Percentiles rank a stretch among this genome's conserved stretches.
phyloP scores from a whole-genome alignment of 495 filamentous ascomycete species.

The Opeltia flavorubescens region DNA sequence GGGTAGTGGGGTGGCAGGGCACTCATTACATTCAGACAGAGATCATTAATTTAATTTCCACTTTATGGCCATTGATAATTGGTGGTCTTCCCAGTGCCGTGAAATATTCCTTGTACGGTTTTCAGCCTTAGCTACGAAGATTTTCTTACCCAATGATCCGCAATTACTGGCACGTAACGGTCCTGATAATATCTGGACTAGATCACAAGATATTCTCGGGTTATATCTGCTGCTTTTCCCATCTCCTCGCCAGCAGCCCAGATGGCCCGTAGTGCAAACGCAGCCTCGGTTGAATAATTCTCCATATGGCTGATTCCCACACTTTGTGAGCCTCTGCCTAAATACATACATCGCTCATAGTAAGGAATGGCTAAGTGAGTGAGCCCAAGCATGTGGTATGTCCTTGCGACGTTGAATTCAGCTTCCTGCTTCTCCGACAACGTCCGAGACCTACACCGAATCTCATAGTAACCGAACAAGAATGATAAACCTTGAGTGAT shows the following conservation, averaged over 20 bases:
- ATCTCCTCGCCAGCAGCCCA: conserved; percentile 50
- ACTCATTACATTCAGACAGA: neutral
- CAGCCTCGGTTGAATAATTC: conserved; percentile 59
- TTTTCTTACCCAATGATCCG: too few species aligned
- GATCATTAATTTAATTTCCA: neutral
- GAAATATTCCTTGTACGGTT: too few species aligned
- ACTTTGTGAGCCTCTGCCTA: conserved; percentile 22
- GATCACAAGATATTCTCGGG: conserved; percentile 45
- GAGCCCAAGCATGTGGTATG: conserved; percentile 70
- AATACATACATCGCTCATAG: conserved; percentile 45
- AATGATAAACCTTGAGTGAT: conserved; percentile 76
- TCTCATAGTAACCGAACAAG: conserved; percentile 59
- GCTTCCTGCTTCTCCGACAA: conserved; percentile 58
- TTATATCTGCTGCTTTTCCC: conserved; percentile 38
- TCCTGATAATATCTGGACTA: conserved; percentile 10
- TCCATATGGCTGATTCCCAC: conserved; percentile 27
- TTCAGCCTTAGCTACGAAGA: too few species aligned
- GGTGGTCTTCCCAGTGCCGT: too few species aligned
- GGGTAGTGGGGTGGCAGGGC: too few species aligned
- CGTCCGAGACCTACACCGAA: conserved; percentile 22
- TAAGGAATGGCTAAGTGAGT: conserved; percentile 61
- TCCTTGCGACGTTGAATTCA: conserved; percentile 74
- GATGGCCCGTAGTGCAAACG: conserved; percentile 57
- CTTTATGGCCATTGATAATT: too few species aligned
- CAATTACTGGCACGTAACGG: neutral